phyloP scores from a whole-genome alignment of 1,284 basidiomycete genomes.

The Bjerkandera adusta region DNA sequence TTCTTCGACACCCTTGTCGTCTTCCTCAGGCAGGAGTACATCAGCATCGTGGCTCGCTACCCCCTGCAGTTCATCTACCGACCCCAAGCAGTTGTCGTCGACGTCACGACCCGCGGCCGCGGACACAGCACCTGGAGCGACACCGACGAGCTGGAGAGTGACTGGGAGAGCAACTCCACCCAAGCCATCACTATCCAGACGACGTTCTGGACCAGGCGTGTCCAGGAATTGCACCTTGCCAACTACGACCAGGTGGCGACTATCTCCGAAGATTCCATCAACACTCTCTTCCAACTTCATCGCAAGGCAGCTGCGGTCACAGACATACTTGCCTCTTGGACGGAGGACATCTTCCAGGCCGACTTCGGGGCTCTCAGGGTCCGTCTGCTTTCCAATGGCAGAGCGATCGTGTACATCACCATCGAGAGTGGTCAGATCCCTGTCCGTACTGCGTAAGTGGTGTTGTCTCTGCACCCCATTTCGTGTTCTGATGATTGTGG shows the following conservation, averaged over 20 bases:
- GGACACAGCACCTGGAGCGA: background rate
- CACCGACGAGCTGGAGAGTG: background rate
- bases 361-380: constrained; percentile 24
- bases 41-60: background rate
- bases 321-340: constrained; percentile 22
- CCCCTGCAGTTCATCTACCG: background rate
- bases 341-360: constrained; percentile 23
- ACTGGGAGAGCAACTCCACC: background rate
- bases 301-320: background rate
- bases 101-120: background rate
- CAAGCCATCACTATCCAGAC: too few species aligned
- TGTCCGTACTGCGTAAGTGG: too few species aligned
- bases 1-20: too few species aligned
- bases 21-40: too few species aligned
- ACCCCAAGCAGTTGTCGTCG: background rate
- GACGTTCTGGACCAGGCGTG: background rate
- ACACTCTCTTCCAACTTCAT: background rate
- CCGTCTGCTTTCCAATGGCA: constrained; percentile 18
- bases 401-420: constrained; percentile 7
- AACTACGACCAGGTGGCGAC: background rate
- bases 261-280: background rate
- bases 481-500: too few species aligned
- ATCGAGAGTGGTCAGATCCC: background rate
- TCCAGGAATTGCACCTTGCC: background rate
- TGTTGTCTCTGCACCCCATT: too few species aligned